Evolutionary conservation across 805 yeast genomes (phyloP), one percentile per base, ranked within the genome.

Genomic region (Sugiyamaella smithiae): DNA sequence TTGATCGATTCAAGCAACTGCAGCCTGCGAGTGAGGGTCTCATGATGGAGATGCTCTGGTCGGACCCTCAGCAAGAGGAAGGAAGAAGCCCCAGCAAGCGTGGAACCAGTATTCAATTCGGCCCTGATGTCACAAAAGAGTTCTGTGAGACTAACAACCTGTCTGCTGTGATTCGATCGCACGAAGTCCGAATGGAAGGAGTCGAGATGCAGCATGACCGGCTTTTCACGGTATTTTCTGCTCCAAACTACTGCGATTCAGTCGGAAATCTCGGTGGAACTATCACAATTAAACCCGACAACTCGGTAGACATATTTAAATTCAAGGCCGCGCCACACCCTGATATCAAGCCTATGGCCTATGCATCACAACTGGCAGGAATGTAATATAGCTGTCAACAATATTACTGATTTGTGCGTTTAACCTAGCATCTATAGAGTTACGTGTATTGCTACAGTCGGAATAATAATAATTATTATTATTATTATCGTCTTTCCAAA

Each of bases 21-120:
- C 96, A 88, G 67, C 98, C 98, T 22, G 91, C 95, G 40, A 79
- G 84, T 58, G 88, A 85, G 45, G 98, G 98, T 6, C 73, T 88
- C 29, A 95, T 91, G 67, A 93, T 91, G 97, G 99, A 93, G 63
- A 74, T 93, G 62, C 72, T 93, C 52, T 93, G 99, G 99, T 88
- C 97, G 0, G 99, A 93, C 67, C 99, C 99, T 0, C 97, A 89
- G 66, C 72, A 73, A 0, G 73, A 70, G 11, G 69, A 77, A 16
- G 99, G 98, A 5, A 77, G 95, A 29, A 80, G 88, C 1, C 88
- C 93, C 4, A 85, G 95, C 19, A 89, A 89, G 67, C 80, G 99
- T 65, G 99, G 99, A 37, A 81, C 91, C 49, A 98, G 98, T 25
- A 79, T 88, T 66, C 96, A 93, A 65, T 93, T 93, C 67, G 99